Evolutionary conservation across 179 eudicot species (phyloP), one percentile per base, ranked within the genome.

Genomic region (Amaranthus tricolor): DNA sequence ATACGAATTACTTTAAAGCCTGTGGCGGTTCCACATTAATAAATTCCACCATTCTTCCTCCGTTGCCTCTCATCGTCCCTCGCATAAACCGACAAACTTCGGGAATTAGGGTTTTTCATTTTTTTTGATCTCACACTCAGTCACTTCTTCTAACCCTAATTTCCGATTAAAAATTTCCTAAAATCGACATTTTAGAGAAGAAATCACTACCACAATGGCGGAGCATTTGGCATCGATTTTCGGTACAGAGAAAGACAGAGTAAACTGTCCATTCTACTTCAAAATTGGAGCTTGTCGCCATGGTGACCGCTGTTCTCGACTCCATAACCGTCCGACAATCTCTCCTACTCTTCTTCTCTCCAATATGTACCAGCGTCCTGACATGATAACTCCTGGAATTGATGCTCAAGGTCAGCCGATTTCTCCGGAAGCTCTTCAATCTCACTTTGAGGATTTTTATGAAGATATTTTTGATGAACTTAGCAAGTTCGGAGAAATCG

Each of bases 191-290:
- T 31, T 52, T 9, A 12, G n/a, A 47, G 11, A 40, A 40, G 10
- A 5, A 63, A 47, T 47, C 44, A 51, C 43, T 16, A 45, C 1
- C 61, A 15, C 74, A 70, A 86, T 89, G 93, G 90, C 90, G 80
- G 89, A 89, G 76, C 93, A 89, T 81, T 71, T 89, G n/a, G 90
- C 93, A 8, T 87, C 93, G 10, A 86, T 89, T 6, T 89, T 87
- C 81, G 91, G 94, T 8, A 89, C 89, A 4, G 94, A 89, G 76
- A 87, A 89, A 66, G 94, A 89, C 83, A 71, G 94, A 4, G 91
- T 89, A 0, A 89, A 89, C 80, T 89, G 91, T 43, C 93, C 89
- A 1, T 89, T 89, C 82, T 89, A 89, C 79, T 88, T 89, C 84
- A 89, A 89, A 76, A 86, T 88, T 82, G 91, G 88, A 60, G 91